A percentile compares a stretch with the other conserved stretches of the same genome.
These are phyloP conservation scores for Colletotrichum tabaci DNA, from an alignment of 2,329 filamentous ascomycete genomes.

Conservation along the genomic window DNA sequence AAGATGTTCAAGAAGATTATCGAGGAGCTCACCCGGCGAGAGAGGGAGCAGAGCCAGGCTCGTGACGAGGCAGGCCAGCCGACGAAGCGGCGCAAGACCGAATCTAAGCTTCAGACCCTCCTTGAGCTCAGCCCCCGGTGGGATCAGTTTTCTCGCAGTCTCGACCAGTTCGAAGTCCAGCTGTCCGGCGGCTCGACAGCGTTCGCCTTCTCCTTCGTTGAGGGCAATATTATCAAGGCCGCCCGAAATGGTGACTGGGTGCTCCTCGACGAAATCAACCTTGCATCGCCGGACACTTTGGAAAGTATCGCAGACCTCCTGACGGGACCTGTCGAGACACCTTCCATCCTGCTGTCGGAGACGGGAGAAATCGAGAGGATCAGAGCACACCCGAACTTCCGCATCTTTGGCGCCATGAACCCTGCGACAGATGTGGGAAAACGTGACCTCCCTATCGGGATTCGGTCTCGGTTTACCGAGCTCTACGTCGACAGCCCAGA, in stretches of 20 bases:
- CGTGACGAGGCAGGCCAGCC: conserved; percentile 66
- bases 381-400: conserved; percentile 90
- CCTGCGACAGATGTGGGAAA: conserved; percentile 98
- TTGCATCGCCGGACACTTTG: conserved; percentile 93
- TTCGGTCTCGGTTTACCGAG: conserved; percentile 94
- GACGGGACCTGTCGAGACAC: conserved; percentile 77
- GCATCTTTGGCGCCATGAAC: conserved; percentile 99
- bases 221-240: conserved; percentile 97
- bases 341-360: conserved; percentile 91
- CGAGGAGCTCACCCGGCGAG: conserved; percentile 64
- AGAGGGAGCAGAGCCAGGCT: conserved; percentile 55
- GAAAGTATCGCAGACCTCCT: conserved; percentile 94
- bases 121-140: conserved; percentile 76
- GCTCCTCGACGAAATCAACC: conserved; percentile 95
- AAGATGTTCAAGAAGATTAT: conserved; percentile 86
- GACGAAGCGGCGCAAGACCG: conserved; percentile 77
- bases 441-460: conserved; percentile 88
- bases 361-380: conserved; percentile 94
- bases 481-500: conserved; percentile 95
- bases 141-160: conserved; percentile 82
- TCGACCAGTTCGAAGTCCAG: conserved; percentile 86
- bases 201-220: conserved; percentile 95
- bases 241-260: conserved; percentile 97
- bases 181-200: conserved; percentile 78
- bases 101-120: conserved; percentile 76